A percentile compares a stretch with the other conserved stretches of the same genome.
These are phyloP conservation scores for Acanthamoeba culbertsoni DNA, from an alignment of 208 protist genomes.

Conservation along the genomic window DNA sequence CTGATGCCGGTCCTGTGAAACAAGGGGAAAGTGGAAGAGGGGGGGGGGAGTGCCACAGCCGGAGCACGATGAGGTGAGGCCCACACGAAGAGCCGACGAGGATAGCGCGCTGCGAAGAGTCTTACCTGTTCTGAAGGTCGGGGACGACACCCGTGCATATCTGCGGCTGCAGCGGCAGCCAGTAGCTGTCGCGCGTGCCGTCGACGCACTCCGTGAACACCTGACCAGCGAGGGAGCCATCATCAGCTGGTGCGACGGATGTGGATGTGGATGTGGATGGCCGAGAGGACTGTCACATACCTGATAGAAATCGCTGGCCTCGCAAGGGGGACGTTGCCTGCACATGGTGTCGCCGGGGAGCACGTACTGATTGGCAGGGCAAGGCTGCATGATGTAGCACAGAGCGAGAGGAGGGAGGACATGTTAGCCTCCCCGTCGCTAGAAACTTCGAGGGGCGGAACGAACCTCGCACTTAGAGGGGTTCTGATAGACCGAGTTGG, in stretches of 20 bases:
- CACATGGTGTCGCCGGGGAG: slow-evolving; percentile 31
- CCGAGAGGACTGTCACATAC: not conserved
- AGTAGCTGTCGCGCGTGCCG: not conserved
- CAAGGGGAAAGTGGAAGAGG: not conserved
- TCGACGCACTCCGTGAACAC: not conserved
- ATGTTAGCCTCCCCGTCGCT: too few relatives aligned
- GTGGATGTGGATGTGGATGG: not conserved
- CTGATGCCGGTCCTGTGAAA: not conserved
- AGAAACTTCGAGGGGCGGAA: not conserved
- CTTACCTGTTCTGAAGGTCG: not conserved
- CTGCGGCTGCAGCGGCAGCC: not conserved
- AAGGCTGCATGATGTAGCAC: not conserved
- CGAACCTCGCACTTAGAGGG: not conserved
- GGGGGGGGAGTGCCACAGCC: not conserved
- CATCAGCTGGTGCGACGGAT: too few relatives aligned
- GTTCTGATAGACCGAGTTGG: not conserved
- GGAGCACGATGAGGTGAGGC: not conserved
- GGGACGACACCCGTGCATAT: not conserved
- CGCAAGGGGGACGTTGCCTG: not conserved
- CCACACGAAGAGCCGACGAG: not conserved
- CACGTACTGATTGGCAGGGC: not conserved
- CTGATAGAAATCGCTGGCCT: not conserved
- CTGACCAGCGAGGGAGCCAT: too few relatives aligned
- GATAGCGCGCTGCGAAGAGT: too few relatives aligned
- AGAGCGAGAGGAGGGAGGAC: not conserved